Percentiles rank a stretch among this genome's conserved stretches.
Conservation (phyloP, 129 eudicot species). For the Mikania micrantha region DNA sequence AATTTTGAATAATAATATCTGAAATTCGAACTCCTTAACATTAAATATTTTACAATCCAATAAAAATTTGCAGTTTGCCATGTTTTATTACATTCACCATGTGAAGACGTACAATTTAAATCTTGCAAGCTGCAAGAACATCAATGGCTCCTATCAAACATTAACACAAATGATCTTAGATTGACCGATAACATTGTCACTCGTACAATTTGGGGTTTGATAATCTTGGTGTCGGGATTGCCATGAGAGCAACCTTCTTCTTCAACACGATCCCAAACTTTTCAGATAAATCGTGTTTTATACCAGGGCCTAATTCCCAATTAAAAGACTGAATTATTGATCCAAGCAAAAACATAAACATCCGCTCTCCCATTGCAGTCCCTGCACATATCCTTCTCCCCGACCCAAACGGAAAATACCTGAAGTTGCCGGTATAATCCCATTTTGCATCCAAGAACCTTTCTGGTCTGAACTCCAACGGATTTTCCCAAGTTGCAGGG, state of each 20-base stretch:
- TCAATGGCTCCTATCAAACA: too few species aligned
- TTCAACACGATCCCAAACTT: constrained; percentile 60
- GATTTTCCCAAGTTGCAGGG: constrained; percentile 42
- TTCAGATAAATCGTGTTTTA: constrained; percentile 25
- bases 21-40: too few species aligned
- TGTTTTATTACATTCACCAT: too few species aligned
- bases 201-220: constrained; percentile 15
- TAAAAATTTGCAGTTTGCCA: too few species aligned
- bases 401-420: constrained; percentile 47
- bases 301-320: constrained; percentile 39
- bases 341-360: constrained; percentile 41
- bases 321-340: constrained; percentile 49
- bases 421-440: constrained; percentile 44
- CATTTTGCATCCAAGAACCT: constrained; percentile 37
- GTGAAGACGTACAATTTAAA: too few species aligned
- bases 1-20: too few species aligned
- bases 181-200: too few species aligned
- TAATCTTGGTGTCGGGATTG: constrained; percentile 47
- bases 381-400: constrained; percentile 63
- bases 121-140: too few species aligned
- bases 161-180: too few species aligned
- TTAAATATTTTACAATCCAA: too few species aligned
- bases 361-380: constrained; percentile 44
- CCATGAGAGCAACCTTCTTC: constrained; percentile 32
- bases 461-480: constrained; percentile 38